These are phyloP conservation scores for Nitzschia sp. DNA, from an alignment of 108 stramenopile species.

Conservation along the genomic window DNA sequence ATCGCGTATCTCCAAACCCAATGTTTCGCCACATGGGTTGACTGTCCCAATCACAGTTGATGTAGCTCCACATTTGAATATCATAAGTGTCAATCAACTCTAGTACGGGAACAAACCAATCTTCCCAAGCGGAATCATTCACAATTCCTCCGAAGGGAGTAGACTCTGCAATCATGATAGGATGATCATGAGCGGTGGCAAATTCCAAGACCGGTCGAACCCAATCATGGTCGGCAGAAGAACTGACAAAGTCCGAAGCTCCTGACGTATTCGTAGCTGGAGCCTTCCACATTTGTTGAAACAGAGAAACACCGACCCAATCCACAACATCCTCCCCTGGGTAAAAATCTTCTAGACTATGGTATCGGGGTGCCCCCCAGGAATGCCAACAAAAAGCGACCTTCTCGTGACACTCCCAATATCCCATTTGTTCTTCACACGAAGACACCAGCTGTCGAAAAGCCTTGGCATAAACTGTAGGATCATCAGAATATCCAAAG, in stretches of 20 bases:
- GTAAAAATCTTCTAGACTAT: slow-evolving; percentile 57
- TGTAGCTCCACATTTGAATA: slow-evolving; percentile 89
- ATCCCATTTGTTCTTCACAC: slow-evolving; percentile 36
- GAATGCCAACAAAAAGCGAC: slow-evolving; percentile 84
- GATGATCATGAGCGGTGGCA: slow-evolving; percentile 48
- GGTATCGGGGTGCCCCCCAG: slow-evolving; percentile 60
- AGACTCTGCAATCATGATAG: slow-evolving; percentile 90
- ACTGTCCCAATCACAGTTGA: slow-evolving; percentile 85
- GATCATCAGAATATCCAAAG: slow-evolving; percentile 68
- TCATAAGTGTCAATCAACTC: slow-evolving; percentile 70
- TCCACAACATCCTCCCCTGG: slow-evolving; percentile 77
- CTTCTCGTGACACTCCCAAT: slow-evolving; percentile 32
- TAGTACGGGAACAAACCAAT: slow-evolving; percentile 79
- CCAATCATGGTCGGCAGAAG: slow-evolving; percentile 38
- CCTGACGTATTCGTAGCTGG: slow-evolving; percentile 17
- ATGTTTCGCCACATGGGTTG: slow-evolving; percentile 80
- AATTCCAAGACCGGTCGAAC: slow-evolving; percentile 75
- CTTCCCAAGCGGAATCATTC: slow-evolving; percentile 44
- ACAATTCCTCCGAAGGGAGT: slow-evolving; percentile 83
- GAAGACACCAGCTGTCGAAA: slow-evolving; percentile 60
- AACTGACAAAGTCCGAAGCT: slow-evolving; percentile 35
- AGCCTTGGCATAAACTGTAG: slow-evolving; percentile 51
- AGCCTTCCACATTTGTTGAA: slow-evolving; percentile 67
- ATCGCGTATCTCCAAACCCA: slow-evolving; percentile 85
- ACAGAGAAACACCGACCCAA: slow-evolving; percentile 82